Base-by-base conservation (phyloP, 768 basidiomycete species). In the Paxillus rubicundulus region DNA sequence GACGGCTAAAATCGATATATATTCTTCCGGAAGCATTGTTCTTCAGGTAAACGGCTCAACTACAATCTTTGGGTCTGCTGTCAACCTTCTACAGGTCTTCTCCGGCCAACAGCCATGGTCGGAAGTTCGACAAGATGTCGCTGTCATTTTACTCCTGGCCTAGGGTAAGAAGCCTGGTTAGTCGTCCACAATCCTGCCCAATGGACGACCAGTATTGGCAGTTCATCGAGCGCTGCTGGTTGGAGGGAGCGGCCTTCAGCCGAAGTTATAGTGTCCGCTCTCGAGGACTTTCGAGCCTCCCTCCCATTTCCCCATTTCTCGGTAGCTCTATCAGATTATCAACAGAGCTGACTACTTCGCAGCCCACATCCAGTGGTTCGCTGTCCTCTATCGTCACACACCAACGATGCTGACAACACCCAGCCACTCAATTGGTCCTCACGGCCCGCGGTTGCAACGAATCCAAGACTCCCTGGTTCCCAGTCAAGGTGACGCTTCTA, bases 1-100 rank as follows among this genome's bases (percentile, higher is more conserved):
- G 14, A 59, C 61, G 4, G 39, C 44, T 3, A 50, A 48, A 37
- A 61, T 48, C 14, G 61, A 62, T 17, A 47, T 62, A n/a, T 62
- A 53, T 24, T 63, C 61, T 0, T 63, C 59, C 21, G 61, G 61
- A 9, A 75, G 74, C 55, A 65, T 77, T 9, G 30, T 32, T 9
- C 61, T 63, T 6, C 61, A 63, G 54, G 61, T 1, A 74, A 7
- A 54, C 42, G 3, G 0, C 0, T 30, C 70, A 0, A 0, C 2
- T 6, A 20, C 3, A 2, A 13, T 20, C 3, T 2, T 0, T 6
- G 2, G 8, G 0, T 12, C 1, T 16, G 2, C 18, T 17, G 46
- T 33, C 12, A 49, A 3, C 4, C 8, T 20, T 5, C 32, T 49
- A 12, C 24, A 72, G 77, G 58, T 57, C 5, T 32, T 61, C 20